Evolutionary conservation across 768 basidiomycete species (phyloP).

Genomic region (Naganishia kalamii): DNA sequence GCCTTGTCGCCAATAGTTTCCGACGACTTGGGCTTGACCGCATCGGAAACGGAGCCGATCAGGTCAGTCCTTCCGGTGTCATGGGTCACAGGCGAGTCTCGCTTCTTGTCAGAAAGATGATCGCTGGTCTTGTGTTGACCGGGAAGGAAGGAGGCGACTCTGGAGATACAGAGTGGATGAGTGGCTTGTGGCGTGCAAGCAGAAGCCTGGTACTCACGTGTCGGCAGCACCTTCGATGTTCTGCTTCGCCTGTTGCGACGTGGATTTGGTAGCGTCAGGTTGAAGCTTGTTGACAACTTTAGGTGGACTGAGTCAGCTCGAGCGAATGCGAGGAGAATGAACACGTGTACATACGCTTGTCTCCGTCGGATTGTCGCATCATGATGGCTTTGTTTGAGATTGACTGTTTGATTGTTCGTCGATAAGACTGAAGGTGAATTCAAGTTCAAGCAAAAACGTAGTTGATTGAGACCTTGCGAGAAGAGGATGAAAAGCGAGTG

Average conservation of each 20-base stretch:
- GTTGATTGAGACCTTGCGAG: too few relatives aligned
- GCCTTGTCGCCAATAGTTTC: constrained; percentile 14
- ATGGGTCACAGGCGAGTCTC: constrained; percentile 4
- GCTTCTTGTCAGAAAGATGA: constrained; percentile 14
- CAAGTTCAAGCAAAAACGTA: too few relatives aligned
- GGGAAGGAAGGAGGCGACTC: constrained; percentile 17
- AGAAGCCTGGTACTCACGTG: not conserved
- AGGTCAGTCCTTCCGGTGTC: constrained; percentile 8
- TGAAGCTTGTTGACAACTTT: not conserved
- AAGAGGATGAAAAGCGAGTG: too few relatives aligned
- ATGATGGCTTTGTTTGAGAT: not conserved
- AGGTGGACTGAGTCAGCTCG: not conserved
- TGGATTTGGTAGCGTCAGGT: constrained; percentile 14
- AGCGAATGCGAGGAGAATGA: not conserved
- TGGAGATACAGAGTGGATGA: not conserved
- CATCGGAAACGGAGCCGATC: not conserved
- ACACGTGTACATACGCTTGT: not conserved
- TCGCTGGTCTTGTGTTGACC: constrained; percentile 19
- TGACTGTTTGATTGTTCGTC: not conserved
- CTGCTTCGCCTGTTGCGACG: not conserved
- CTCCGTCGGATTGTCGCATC: not conserved
- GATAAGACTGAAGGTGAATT: not conserved
- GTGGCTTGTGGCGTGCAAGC: not conserved
- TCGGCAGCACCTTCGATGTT: not conserved
- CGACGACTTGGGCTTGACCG: constrained; percentile 11